Evolutionary conservation across 306 rosid genomes (phyloP).

Genomic region (Quercus suber): DNA sequence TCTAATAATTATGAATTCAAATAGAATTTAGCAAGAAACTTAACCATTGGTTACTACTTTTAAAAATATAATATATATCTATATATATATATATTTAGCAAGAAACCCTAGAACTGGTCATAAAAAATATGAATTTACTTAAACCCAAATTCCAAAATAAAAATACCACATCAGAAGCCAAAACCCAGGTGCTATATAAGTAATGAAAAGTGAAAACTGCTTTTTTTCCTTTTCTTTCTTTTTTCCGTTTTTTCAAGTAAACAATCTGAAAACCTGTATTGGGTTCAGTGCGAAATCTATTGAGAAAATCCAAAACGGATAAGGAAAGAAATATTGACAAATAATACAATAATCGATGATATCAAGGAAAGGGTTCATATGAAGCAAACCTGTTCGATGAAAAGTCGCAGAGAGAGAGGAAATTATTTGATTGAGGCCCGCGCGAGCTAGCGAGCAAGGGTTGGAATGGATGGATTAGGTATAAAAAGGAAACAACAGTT

Average conservation of each 20-base stretch:
- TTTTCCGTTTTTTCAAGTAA: background rate
- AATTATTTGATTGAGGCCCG: background rate
- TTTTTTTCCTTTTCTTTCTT: background rate
- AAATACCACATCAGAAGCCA: background rate
- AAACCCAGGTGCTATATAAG: background rate
- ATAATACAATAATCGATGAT: background rate
- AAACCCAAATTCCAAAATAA: background rate
- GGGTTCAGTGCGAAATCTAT: background rate
- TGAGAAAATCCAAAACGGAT: background rate
- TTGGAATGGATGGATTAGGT: background rate
- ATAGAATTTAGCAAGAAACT: background rate
- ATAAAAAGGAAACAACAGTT: background rate
- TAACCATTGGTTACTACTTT: no score
- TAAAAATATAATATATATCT: background rate
- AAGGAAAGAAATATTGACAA: background rate
- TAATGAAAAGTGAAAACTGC: no score
- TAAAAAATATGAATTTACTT: background rate
- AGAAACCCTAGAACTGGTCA: constrained; percentile 21
- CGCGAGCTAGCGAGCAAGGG: background rate
- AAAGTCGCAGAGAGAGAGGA: background rate
- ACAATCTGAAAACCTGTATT: background rate
- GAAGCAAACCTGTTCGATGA: constrained; percentile 34
- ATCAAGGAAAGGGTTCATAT: background rate
- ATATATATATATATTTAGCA: background rate
- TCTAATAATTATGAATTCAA: background rate